A percentile compares a stretch with the other conserved stretches of the same genome.
Evolutionary conservation across 192 early-diverging fungal genomes (phyloP).

Genomic region (Coemansia sp.): DNA sequence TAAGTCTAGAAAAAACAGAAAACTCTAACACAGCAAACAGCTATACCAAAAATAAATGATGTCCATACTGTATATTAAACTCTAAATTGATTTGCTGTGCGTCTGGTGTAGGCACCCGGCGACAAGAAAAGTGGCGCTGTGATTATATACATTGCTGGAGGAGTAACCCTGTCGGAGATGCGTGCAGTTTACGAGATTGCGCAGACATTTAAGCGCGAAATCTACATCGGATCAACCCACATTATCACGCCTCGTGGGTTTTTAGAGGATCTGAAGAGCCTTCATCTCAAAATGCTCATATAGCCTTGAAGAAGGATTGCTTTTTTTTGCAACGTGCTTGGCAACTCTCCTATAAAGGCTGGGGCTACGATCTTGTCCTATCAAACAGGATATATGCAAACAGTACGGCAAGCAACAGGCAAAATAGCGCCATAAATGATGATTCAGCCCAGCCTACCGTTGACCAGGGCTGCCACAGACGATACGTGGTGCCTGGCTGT

Average conservation of each 20-base stretch:
- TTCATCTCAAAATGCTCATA: constrained; percentile 36
- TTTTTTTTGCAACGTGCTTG: background rate
- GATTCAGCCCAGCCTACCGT: constrained; percentile 22
- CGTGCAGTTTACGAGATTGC: constrained; percentile 53
- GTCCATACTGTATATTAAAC: background rate
- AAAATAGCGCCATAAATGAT: constrained; percentile 13
- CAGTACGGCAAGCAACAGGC: background rate
- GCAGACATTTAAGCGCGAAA: constrained; percentile 33
- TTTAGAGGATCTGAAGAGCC: constrained; percentile 44
- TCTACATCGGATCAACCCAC: constrained; percentile 56
- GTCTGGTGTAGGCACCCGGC: background rate
- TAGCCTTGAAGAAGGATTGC: background rate
- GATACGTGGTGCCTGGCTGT: constrained; percentile 23
- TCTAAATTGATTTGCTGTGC: background rate
- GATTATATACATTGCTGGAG: constrained; percentile 53
- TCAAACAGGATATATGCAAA: constrained; percentile 26
- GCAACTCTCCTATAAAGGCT: background rate
- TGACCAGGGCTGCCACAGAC: constrained; percentile 44
- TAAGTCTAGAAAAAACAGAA: background rate
- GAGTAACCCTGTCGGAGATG: constrained; percentile 53
- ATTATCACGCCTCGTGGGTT: constrained; percentile 53
- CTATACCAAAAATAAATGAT: background rate
- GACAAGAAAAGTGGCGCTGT: constrained; percentile 24
- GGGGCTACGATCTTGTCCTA: constrained; percentile 6
- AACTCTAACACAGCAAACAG: background rate